Percentiles rank a stretch among this genome's conserved stretches.
These are phyloP conservation scores for Pistacia integerrima DNA, from an alignment of 345 rosid species.

Conservation along the genomic window DNA sequence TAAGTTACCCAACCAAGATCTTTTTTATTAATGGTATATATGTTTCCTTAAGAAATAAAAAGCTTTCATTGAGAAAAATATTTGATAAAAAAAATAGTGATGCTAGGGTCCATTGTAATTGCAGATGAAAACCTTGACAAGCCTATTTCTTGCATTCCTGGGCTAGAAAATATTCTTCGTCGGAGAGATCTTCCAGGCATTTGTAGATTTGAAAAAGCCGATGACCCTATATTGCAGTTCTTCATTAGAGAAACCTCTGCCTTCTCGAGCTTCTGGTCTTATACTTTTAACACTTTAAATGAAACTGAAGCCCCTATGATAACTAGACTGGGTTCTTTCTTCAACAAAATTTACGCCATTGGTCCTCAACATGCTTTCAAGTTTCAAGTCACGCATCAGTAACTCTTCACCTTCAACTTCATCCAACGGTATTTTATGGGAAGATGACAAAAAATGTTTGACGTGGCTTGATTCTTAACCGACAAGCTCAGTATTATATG, in stretches of 20 bases:
- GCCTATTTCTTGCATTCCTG: constrained; percentile 17
- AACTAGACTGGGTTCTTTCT: constrained; percentile 10
- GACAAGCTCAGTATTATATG: constrained; percentile 7
- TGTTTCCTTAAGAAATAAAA: no score
- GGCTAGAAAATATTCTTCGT: constrained; percentile 17
- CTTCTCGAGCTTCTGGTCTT: constrained; percentile 27
- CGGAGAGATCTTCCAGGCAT: constrained; percentile 21
- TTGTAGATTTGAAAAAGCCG: not conserved
- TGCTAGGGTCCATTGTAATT: not conserved
- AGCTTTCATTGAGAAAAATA: no score
- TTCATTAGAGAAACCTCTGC: not conserved
- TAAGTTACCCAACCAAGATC: no score
- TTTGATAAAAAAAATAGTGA: no score
- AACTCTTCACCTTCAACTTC: constrained; percentile 17
- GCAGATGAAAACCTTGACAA: constrained; percentile 17
- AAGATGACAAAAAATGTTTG: constrained; percentile 23
- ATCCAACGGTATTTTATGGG: constrained; percentile 1
- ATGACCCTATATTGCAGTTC: not conserved
- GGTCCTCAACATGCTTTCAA: constrained; percentile 31
- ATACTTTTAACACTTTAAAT: constrained; percentile 43
- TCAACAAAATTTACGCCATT: constrained; percentile 29
- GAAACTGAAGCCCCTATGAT: constrained; percentile 35
- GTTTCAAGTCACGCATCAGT: not conserved
- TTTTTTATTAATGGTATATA: no score
- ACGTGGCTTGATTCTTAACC: constrained; percentile 25